These are phyloP conservation scores for Scedosporium minutisporum DNA, from an alignment of 2,329 filamentous ascomycete genomes.

Conservation along the genomic window DNA sequence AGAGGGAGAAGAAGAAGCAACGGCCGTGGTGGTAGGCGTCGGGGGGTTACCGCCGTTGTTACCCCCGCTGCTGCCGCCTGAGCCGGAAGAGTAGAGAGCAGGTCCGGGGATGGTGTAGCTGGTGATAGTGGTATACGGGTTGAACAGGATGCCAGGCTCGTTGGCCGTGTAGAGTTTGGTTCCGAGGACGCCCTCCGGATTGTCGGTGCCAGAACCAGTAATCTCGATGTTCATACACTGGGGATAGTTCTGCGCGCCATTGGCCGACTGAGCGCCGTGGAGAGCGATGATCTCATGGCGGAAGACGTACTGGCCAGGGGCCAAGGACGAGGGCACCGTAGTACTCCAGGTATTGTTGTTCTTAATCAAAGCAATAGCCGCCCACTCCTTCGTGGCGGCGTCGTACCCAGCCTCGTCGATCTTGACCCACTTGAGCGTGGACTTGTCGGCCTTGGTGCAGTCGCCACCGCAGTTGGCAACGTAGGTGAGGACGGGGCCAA, in stretches of 20 bases:
- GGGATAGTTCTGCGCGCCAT: slow-evolving; percentile 42
- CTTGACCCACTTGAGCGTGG: slow-evolving; percentile 51
- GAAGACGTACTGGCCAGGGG: slow-evolving; percentile 34
- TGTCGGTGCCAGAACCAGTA: slow-evolving; percentile 27
- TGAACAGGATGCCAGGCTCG: slow-evolving; percentile 23
- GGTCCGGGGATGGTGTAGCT: slow-evolving; percentile 19
- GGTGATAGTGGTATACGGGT: slow-evolving; percentile 18
- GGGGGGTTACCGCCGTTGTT: background rate
- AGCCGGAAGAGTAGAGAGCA: slow-evolving; percentile 12
- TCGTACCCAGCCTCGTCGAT: slow-evolving; percentile 47
- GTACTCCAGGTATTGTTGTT: slow-evolving; percentile 23
- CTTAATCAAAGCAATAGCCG: slow-evolving; percentile 30
- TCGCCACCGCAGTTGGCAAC: slow-evolving; percentile 49
- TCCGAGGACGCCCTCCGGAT: slow-evolving; percentile 20
- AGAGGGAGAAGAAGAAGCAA: background rate
- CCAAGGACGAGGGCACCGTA: slow-evolving; percentile 22
- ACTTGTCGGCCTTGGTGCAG: slow-evolving; percentile 44
- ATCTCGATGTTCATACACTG: slow-evolving; percentile 40
- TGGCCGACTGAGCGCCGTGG: slow-evolving; percentile 29
- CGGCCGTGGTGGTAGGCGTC: background rate
- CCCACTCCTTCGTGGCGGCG: slow-evolving; percentile 26
- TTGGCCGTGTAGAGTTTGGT: slow-evolving; percentile 18
- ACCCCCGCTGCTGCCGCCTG: background rate
- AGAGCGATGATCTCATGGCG: slow-evolving; percentile 44
- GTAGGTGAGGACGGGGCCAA: slow-evolving; percentile 52